Percentiles rank a stretch among this genome's conserved stretches.
Evolutionary conservation across 208 protist genomes (phyloP).

Genomic region (Trichomonas tenax): DNA sequence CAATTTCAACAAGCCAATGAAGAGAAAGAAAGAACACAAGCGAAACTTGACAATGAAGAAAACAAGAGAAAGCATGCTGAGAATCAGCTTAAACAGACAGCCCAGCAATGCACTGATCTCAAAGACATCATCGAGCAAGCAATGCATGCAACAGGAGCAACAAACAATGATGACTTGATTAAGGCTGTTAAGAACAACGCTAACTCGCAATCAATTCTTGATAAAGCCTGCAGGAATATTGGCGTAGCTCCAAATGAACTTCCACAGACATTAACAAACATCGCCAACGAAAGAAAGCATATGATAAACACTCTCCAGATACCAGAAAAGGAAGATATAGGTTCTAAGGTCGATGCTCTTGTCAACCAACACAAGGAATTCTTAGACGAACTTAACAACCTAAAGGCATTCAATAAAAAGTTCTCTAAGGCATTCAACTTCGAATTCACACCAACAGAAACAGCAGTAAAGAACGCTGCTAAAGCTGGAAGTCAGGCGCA

Average conservation of each 20-base stretch:
- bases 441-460: not conserved
- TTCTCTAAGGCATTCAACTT: not conserved
- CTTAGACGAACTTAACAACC: not conserved
- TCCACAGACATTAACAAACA: not conserved
- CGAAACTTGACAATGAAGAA: not conserved
- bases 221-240: not conserved
- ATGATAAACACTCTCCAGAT: not conserved
- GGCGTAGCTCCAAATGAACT: not conserved
- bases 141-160: not conserved
- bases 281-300: not conserved
- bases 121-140: not conserved
- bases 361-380: not conserved
- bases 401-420: not conserved
- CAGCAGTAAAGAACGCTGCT: not conserved
- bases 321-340: not conserved
- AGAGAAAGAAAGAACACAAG: not conserved
- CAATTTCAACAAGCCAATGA: not conserved
- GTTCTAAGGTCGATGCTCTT: not conserved
- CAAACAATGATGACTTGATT: not conserved
- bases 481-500: not conserved
- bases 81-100: not conserved
- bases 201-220: not conserved
- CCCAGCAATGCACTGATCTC: not conserved
- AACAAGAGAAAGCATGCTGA: not conserved
- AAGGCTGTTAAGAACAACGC: not conserved